phyloP scores from a whole-genome alignment of 768 basidiomycete species.

The Strobilomyces dryophilus region DNA sequence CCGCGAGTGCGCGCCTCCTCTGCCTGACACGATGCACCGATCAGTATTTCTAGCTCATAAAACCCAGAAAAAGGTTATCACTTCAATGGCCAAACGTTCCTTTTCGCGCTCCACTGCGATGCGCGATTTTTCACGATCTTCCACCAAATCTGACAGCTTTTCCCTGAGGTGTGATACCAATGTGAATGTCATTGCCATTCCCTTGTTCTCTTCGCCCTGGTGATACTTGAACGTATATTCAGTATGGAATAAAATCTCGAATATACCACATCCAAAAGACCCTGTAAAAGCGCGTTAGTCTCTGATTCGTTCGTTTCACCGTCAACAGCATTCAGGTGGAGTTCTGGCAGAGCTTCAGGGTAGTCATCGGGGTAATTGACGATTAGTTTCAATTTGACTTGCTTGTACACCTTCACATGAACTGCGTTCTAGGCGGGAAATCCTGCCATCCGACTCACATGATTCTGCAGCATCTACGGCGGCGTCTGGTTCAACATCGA shows the following conservation, averaged over 20 bases:
- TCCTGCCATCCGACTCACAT: conserved; percentile 36
- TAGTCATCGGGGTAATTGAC: conserved; percentile 81
- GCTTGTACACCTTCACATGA: conserved; percentile 23
- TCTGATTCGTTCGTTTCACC: conserved; percentile 62
- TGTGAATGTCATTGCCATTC: conserved; percentile 98
- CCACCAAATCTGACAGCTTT: conserved; percentile 60
- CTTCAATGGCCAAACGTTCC: conserved; percentile 74
- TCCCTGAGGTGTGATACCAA: conserved; percentile 84
- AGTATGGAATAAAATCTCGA: conserved; percentile 3
- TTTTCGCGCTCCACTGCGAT: conserved; percentile 65
- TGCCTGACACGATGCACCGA: conserved; percentile 46
- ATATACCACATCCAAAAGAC: conserved; percentile 55
- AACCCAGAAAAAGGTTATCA: conserved; percentile 26
- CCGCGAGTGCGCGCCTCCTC: conserved; percentile 86
- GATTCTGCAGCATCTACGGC: conserved; percentile 55
- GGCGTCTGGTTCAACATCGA: conserved; percentile 87
- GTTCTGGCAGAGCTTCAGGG: conserved; percentile 75
- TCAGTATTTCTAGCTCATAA: background rate
- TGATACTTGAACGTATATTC: background rate
- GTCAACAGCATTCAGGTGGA: conserved; percentile 62
- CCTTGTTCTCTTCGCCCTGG: conserved; percentile 80
- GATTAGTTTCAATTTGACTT: conserved; percentile 70
- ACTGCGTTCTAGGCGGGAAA: conserved; percentile 4
- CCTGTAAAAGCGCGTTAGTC: conserved; percentile 48
- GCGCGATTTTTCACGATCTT: conserved; percentile 50